Percentiles rank a stretch among this genome's conserved stretches.
Conservation (phyloP, 1,284 basidiomycete species). For the Volvariella surrecta region DNA sequence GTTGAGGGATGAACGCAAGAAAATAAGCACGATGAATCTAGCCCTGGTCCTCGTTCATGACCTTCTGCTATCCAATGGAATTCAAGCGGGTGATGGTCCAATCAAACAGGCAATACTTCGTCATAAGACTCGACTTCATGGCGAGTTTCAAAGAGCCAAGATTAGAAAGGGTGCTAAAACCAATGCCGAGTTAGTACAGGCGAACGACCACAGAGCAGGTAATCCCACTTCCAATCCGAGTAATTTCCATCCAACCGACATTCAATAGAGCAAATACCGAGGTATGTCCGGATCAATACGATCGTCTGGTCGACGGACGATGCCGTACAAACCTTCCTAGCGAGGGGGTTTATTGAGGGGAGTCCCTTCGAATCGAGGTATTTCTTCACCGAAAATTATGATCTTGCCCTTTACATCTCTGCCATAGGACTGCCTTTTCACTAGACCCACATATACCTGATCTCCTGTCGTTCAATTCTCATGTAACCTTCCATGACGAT, state of each 20-base stretch:
- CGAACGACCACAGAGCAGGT: constrained; percentile 57
- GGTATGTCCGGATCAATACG: constrained; percentile 84
- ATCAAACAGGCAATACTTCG: constrained; percentile 76
- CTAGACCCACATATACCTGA: constrained; percentile 75
- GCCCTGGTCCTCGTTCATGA: constrained; percentile 85
- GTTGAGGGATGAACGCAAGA: constrained; percentile 59
- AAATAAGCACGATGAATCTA: constrained; percentile 66
- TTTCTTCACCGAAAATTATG: constrained; percentile 10
- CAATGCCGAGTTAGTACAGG: constrained; percentile 58
- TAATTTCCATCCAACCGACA: constrained; percentile 79
- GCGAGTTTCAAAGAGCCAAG: constrained; percentile 81
- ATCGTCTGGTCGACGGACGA: constrained; percentile 56
- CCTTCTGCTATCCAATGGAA: constrained; percentile 69
- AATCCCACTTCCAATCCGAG: constrained; percentile 61
- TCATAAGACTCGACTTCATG: constrained; percentile 82
- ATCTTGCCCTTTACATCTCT: not conserved
- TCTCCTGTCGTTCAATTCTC: constrained; percentile 72
- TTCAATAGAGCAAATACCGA: constrained; percentile 66
- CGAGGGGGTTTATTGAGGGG: constrained; percentile 43
- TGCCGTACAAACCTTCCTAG: constrained; percentile 45
- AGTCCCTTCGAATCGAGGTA: constrained; percentile 45
- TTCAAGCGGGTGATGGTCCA: constrained; percentile 83
- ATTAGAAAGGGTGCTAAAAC: constrained; percentile 66
- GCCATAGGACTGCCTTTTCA: constrained; percentile 25
- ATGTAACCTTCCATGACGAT: constrained; percentile 52